Evolutionary conservation across 2,329 filamentous ascomycete species (phyloP).

Genomic region (Fusarium sulawesiense): DNA sequence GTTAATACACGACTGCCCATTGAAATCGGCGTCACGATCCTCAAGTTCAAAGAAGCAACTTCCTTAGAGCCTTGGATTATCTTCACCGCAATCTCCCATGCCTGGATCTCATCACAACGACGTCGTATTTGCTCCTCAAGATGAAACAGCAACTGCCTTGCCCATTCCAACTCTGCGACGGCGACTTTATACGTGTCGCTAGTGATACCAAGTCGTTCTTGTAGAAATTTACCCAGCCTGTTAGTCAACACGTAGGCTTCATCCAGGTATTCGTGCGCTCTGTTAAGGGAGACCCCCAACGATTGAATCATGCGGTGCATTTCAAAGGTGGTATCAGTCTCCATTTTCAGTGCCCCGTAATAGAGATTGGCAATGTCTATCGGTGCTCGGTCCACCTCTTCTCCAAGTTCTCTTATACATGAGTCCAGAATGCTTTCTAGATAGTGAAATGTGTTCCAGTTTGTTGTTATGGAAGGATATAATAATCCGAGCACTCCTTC

Average conservation of each 20-base stretch:
- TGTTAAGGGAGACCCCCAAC: accelerated
- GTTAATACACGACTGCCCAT: neutral
- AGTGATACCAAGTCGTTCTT: neutral
- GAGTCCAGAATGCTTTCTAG: neutral
- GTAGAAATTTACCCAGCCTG: neutral
- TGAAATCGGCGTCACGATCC: neutral
- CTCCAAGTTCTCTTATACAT: neutral
- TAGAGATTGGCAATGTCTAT: neutral
- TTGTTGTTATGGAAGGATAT: neutral
- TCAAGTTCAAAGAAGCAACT: neutral
- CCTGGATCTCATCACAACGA: neutral
- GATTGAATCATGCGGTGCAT: neutral
- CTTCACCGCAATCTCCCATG: neutral
- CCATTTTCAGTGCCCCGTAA: neutral
- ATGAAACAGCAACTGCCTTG: neutral
- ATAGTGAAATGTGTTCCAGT: neutral
- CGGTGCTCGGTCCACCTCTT: accelerated
- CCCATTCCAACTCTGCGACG: accelerated
- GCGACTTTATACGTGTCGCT: accelerated
- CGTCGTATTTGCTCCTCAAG: neutral
- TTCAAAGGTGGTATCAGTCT: neutral
- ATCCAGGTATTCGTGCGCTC: neutral
- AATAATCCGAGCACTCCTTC: neutral
- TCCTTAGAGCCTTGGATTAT: accelerated
- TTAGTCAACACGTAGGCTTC: neutral